Conservation (phyloP, 192 early-diverging fungal genomes). For the Spinellus fusiger region DNA sequence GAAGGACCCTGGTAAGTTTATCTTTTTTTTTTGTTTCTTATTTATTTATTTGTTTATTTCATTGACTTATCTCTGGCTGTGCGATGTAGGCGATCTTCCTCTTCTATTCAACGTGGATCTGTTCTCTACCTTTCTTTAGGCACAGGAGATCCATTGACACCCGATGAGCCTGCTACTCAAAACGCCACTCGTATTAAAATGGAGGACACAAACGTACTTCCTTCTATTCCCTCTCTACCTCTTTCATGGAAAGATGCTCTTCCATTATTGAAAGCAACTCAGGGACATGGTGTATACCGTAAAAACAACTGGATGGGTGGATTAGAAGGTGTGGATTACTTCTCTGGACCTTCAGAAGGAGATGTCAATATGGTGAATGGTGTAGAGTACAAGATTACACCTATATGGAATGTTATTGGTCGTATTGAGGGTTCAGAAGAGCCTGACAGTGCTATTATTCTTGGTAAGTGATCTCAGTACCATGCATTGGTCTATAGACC, state of each 20-base stretch:
- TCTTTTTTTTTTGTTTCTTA: no score
- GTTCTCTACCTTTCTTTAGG: constrained; percentile 43
- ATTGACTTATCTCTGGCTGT: constrained; percentile 21
- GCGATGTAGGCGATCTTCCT: constrained; percentile 52
- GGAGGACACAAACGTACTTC: constrained; percentile 30
- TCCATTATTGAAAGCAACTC: constrained; percentile 50
- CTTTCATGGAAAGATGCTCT: constrained; percentile 57
- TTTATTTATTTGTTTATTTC: no score
- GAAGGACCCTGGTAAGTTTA: constrained; percentile 29
- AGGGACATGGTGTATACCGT: constrained; percentile 35
- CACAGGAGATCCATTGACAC: constrained; percentile 61
- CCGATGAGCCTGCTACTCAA: constrained; percentile 47
- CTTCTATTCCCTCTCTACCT: constrained; percentile 60
- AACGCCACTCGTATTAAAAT: constrained; percentile 47
- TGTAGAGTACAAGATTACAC: constrained; percentile 44
- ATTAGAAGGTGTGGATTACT: constrained; percentile 47
- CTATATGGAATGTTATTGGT: constrained; percentile 64
- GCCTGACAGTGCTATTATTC: constrained; percentile 47
- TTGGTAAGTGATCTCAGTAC: constrained; percentile 19
- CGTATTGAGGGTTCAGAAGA: constrained; percentile 54
- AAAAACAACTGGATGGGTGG: constrained; percentile 48
- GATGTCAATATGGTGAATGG: constrained; percentile 47
- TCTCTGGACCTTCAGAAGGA: constrained; percentile 51
- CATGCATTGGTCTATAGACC: no score
- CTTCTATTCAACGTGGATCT: constrained; percentile 56